A percentile compares a stretch with the other conserved stretches of the same genome.
Evolutionary conservation across 2,329 filamentous ascomycete species (phyloP).

Genomic region (Arthrinium puccinioides): DNA sequence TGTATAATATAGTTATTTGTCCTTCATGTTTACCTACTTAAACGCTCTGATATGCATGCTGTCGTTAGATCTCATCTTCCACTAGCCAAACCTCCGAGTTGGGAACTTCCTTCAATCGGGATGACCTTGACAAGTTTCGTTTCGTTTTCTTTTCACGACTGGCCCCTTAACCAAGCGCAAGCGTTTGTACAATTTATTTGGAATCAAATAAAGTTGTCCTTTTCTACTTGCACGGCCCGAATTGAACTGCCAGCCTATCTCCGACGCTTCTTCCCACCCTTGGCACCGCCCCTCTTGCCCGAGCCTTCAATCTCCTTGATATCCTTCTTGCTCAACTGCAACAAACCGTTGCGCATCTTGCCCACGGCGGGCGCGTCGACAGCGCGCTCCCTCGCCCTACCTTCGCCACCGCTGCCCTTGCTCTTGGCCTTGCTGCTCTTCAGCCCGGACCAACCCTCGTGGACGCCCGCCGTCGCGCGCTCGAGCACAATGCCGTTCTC

Average conservation of each 20-base stretch:
- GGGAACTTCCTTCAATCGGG: too few species aligned
- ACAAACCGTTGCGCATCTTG: slow-evolving; percentile 62
- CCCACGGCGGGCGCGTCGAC: slow-evolving; percentile 76
- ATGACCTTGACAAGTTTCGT: too few species aligned
- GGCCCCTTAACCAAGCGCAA: too few species aligned
- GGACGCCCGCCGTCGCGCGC: slow-evolving; percentile 26
- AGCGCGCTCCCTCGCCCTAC: slow-evolving; percentile 38
- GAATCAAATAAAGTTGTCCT: neutral
- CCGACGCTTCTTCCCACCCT: slow-evolving; percentile 16
- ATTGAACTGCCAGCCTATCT: slow-evolving; percentile 10
- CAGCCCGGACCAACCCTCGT: slow-evolving; percentile 8
- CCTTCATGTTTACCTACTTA: too few species aligned
- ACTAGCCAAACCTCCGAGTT: too few species aligned
- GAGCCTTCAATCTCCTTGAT: slow-evolving; percentile 33
- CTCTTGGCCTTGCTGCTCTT: slow-evolving; percentile 24
- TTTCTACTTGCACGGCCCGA: neutral
- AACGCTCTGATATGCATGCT: too few species aligned
- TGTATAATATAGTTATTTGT: too few species aligned
- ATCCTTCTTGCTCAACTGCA: slow-evolving; percentile 74
- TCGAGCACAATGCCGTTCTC: slow-evolving; percentile 92
- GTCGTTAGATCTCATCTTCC: too few species aligned
- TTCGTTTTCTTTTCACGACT: too few species aligned
- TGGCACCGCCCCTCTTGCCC: slow-evolving; percentile 5
- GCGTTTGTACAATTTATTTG: too few species aligned
- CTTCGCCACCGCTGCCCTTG: slow-evolving; percentile 17